These are phyloP conservation scores for Royoungia palumana DNA, from an alignment of 768 basidiomycete genomes.

Conservation along the genomic window DNA sequence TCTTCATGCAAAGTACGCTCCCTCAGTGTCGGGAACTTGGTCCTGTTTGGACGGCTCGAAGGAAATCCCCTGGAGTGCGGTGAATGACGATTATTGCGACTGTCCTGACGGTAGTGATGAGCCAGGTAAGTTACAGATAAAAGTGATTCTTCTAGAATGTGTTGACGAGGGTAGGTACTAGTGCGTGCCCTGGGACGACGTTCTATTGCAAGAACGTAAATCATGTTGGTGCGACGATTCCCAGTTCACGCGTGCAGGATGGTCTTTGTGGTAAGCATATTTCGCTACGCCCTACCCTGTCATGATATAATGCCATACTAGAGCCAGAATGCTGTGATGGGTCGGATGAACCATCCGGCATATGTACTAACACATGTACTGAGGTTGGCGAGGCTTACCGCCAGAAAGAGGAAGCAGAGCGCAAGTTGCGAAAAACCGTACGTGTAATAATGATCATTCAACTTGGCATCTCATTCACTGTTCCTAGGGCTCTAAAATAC, in stretches of 20 bases:
- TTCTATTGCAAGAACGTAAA: conserved; percentile 90
- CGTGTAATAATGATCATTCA: conserved; percentile 19
- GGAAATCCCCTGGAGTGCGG: conserved; percentile 71
- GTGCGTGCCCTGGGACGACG: conserved; percentile 69
- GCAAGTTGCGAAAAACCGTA: conserved; percentile 78
- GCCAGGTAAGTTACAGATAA: conserved; percentile 53
- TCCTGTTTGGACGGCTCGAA: conserved; percentile 78
- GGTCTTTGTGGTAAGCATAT: conserved; percentile 85
- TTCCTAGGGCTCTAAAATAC: conserved; percentile 83
- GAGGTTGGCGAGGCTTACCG: conserved; percentile 70
- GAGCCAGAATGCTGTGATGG: conserved; percentile 95
- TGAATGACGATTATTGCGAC: conserved; percentile 96
- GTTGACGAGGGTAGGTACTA: conserved; percentile 55
- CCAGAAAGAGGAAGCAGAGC: conserved; percentile 66
- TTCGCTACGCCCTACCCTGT: not conserved
- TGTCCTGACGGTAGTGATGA: conserved; percentile 95
- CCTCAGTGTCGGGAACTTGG: conserved; percentile 56
- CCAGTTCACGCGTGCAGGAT: conserved; percentile 83
- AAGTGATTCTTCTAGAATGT: conserved; percentile 5
- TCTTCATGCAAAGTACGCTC: conserved; percentile 53
- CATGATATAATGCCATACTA: conserved; percentile 32
- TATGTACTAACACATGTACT: conserved; percentile 75
- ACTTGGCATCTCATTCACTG: not conserved
- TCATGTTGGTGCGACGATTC: conserved; percentile 77
- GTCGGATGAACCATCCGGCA: conserved; percentile 81